Evolutionary conservation across 2,329 filamentous ascomycete species (phyloP).

Genomic region (Epichloe festucae): DNA sequence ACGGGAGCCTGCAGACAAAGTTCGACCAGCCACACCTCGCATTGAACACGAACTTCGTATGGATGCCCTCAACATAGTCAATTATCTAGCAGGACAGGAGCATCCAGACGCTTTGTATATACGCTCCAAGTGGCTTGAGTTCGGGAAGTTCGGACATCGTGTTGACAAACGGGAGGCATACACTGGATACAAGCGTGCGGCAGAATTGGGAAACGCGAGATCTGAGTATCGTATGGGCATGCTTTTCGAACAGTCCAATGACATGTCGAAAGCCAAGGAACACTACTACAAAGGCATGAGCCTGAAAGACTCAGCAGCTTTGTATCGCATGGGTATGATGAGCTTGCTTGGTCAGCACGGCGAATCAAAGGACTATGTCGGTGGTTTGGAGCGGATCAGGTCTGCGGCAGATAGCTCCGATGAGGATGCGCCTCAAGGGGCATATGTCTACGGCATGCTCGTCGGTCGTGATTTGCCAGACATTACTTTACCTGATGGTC

Average conservation of each 20-base stretch:
- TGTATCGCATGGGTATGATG: constrained; percentile 90
- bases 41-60: constrained; percentile 77
- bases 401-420: constrained; percentile 77
- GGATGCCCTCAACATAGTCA: constrained; percentile 85
- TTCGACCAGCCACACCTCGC: constrained; percentile 65
- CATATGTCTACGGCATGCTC: constrained; percentile 92
- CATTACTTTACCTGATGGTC: constrained; percentile 60
- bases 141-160: constrained; percentile 85
- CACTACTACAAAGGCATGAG: constrained; percentile 79
- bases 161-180: constrained; percentile 94
- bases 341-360: constrained; percentile 87
- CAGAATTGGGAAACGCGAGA: constrained; percentile 71
- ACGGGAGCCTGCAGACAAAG: constrained; percentile 39
- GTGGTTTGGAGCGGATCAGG: constrained; percentile 71
- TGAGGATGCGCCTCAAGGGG: constrained; percentile 92
- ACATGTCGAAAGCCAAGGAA: constrained; percentile 77
- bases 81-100: constrained; percentile 77
- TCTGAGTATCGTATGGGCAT: constrained; percentile 97
- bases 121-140: constrained; percentile 92
- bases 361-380: constrained; percentile 66
- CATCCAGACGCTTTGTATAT: constrained; percentile 94
- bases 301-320: constrained; percentile 75
- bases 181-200: constrained; percentile 70
- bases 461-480: constrained; percentile 84
- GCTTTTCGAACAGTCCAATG: constrained; percentile 93